Conservation (phyloP, 1,139 yeast species). For the Torulaspora globosa region DNA sequence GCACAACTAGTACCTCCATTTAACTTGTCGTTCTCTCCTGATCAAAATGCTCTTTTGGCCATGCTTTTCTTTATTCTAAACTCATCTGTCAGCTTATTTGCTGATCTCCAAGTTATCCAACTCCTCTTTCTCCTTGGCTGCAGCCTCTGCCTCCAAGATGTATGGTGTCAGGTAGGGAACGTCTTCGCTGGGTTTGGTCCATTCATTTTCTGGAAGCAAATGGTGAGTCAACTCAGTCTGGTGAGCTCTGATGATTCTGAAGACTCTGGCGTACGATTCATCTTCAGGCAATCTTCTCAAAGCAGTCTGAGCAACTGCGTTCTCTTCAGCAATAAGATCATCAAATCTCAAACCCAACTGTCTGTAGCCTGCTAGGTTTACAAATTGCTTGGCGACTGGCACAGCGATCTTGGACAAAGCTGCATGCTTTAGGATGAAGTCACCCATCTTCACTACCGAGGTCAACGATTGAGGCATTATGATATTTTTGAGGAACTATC, state of each 20-base stretch:
- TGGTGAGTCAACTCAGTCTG: constrained; percentile 84
- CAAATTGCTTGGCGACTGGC: constrained; percentile 75
- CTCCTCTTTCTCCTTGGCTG: constrained; percentile 79
- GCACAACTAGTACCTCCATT: not conserved
- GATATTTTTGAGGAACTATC: not conserved
- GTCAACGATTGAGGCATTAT: constrained; percentile 54
- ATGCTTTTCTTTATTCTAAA: not conserved
- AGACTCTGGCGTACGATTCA: constrained; percentile 85
- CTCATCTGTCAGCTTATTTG: constrained; percentile 12
- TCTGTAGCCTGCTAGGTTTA: constrained; percentile 83
- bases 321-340: constrained; percentile 85
- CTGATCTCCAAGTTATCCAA: constrained; percentile 63
- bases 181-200: constrained; percentile 79
- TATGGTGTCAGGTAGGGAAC: constrained; percentile 80
- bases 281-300: constrained; percentile 78
- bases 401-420: constrained; percentile 66
- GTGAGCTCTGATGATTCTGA: constrained; percentile 86
- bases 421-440: constrained; percentile 78
- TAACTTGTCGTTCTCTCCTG: not conserved
- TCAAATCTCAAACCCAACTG: constrained; percentile 86
- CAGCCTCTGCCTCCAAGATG: constrained; percentile 91
- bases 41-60: not conserved
- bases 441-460: constrained; percentile 76
- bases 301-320: constrained; percentile 81
- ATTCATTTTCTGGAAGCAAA: constrained; percentile 75